Conservation (phyloP, 139 green algal species). For the Picocystis salinarum region DNA sequence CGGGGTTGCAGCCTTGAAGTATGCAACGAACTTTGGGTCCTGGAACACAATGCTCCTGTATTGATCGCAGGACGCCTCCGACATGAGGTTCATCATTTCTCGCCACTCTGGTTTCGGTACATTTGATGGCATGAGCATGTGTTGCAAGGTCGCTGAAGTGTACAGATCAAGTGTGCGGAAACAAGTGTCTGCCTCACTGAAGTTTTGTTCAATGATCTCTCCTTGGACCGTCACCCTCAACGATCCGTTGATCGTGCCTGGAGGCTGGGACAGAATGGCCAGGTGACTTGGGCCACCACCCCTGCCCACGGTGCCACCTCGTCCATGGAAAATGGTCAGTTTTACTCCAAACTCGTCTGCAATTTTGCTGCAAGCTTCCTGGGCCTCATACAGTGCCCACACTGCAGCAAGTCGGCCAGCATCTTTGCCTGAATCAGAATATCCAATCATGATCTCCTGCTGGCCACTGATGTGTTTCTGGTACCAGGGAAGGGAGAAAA, state of each 20-base stretch:
- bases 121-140: conserved; percentile 7
- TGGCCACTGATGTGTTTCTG: conserved; percentile 21
- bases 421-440: conserved; percentile 93
- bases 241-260: conserved; percentile 25
- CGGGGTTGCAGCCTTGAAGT: conserved; percentile 76
- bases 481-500: conserved; percentile 36
- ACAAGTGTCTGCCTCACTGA: conserved; percentile 24
- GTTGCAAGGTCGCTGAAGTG: conserved; percentile 8
- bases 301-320: conserved; percentile 80
- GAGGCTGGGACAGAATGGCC: conserved; percentile 83
- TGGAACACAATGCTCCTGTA: conserved; percentile 52
- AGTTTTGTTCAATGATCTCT: conserved; percentile 4
- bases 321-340: conserved; percentile 91
- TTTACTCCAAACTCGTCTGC: conserved; percentile 31
- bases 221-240: conserved; percentile 6
- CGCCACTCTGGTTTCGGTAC: conserved; percentile 35
- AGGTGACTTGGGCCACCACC: conserved; percentile 84
- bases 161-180: conserved; percentile 34
- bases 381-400: conserved; percentile 70
- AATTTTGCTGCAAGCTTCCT: conserved; percentile 28
- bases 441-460: conserved; percentile 88
- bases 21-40: conserved; percentile 65
- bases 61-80: conserved; percentile 30
- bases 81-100: conserved; percentile 59
- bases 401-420: conserved; percentile 73